Conservation (phyloP, 345 rosid genomes). For the Acer campestre region DNA sequence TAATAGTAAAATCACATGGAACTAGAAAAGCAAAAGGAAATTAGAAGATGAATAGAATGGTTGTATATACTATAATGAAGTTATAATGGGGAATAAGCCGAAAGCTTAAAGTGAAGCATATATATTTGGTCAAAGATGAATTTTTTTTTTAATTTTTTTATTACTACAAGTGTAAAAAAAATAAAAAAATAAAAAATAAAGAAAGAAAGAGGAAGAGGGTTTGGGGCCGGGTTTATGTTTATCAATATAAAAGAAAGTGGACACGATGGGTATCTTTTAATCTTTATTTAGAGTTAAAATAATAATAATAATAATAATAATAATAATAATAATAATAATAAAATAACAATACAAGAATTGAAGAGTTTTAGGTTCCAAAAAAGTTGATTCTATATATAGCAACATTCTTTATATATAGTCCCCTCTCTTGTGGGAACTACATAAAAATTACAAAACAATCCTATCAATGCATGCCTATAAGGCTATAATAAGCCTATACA, state of each 20-base stretch:
- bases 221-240: too few relatives aligned
- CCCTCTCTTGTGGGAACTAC: slow-evolving; percentile 32
- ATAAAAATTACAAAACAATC: background rate
- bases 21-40: slow-evolving; percentile 3
- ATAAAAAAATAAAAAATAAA: background rate
- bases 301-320: background rate
- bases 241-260: background rate
- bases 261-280: background rate
- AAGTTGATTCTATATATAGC: slow-evolving; percentile 27
- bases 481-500: background rate
- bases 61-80: background rate
- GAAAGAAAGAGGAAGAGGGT: background rate
- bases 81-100: slow-evolving; percentile 28
- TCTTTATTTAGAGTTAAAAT: slow-evolving; percentile 11
- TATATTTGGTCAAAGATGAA: background rate
- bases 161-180: background rate
- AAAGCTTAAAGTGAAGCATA: slow-evolving; percentile 29
- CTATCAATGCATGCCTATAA: slow-evolving; percentile 2
- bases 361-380: slow-evolving; percentile 18
- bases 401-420: slow-evolving; percentile 22
- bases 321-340: background rate
- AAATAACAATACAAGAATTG: background rate
- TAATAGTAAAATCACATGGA: background rate
- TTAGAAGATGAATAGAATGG: background rate
- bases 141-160: too few relatives aligned